Conservation (phyloP, 2,329 filamentous ascomycete genomes). For the Neoscytalidium dimidiatum region DNA sequence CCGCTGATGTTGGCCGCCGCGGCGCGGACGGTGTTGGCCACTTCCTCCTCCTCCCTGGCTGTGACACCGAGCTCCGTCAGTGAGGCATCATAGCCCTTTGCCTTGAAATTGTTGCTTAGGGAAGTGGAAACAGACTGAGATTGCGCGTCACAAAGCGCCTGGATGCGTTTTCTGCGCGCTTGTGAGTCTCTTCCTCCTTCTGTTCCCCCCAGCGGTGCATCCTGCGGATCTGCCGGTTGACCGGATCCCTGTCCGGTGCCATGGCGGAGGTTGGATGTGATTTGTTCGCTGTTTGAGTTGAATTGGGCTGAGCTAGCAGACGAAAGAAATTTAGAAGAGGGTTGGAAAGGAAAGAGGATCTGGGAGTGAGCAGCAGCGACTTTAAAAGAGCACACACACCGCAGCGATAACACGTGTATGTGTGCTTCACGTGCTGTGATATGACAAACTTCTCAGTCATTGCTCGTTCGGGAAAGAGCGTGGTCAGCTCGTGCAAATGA, state of each 20-base stretch:
- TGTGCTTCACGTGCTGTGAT: no score
- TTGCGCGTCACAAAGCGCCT: neutral
- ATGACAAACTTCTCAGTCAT: neutral
- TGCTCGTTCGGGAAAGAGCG: neutral
- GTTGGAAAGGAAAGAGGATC: neutral
- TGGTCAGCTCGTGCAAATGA: no score
- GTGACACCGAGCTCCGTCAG: neutral
- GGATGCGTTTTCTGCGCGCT: neutral
- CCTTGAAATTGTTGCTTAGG: no score
- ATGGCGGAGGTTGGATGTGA: neutral
- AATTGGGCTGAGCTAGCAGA: no score
- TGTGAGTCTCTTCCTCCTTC: neutral
- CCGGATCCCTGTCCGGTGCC: neutral
- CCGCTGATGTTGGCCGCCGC: slow-evolving; percentile 7
- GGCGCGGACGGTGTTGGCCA: neutral
- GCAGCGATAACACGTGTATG: no score
- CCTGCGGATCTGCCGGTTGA: neutral
- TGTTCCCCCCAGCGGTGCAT: neutral
- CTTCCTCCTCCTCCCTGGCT: neutral
- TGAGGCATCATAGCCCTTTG: no score
- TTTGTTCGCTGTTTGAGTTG: neutral
- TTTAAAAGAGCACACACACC: no score
- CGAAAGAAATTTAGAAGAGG: no score
- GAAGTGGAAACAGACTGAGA: neutral
- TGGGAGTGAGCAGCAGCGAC: neutral